phyloP scores from a whole-genome alignment of 495 filamentous ascomycete genomes.

The Penicillium odoratum region DNA sequence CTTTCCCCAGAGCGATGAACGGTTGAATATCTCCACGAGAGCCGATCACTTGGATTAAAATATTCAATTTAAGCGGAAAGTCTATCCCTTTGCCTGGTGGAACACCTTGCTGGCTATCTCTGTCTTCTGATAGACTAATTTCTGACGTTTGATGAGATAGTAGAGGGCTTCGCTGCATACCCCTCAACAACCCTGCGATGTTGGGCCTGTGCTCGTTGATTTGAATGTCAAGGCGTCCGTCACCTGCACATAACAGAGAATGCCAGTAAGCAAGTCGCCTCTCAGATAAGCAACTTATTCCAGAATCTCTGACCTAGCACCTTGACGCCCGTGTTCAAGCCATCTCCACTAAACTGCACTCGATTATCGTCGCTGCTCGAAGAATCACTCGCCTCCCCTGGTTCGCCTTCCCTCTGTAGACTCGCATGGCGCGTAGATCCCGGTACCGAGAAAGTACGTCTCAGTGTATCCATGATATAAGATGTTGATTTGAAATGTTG shows the following conservation, averaged over 20 bases:
- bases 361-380: not conserved
- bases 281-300: not conserved
- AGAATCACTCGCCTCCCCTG: not conserved
- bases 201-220: conserved; percentile 27
- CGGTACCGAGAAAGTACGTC: too few relatives aligned
- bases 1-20: conserved; percentile 67
- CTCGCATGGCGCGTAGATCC: too few relatives aligned
- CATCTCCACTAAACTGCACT: conserved; percentile 21
- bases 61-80: conserved; percentile 61
- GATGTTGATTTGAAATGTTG: too few relatives aligned
- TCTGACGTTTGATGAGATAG: conserved; percentile 11
- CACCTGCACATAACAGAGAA: conserved; percentile 12
- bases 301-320: conserved; percentile 19
- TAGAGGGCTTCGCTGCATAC: conserved; percentile 12
- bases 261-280: not conserved
- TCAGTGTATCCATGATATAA: too few relatives aligned
- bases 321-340: conserved; percentile 26
- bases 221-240: conserved; percentile 29
- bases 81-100: conserved; percentile 47
- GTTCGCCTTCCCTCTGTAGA: not conserved
- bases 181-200: conserved; percentile 24
- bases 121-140: not conserved
- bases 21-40: conserved; percentile 79
- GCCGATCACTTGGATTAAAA: conserved; percentile 80
- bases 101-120: not conserved